Base-by-base conservation (phyloP, 139 green algal genomes). In the Micractinium sp. region DNA sequence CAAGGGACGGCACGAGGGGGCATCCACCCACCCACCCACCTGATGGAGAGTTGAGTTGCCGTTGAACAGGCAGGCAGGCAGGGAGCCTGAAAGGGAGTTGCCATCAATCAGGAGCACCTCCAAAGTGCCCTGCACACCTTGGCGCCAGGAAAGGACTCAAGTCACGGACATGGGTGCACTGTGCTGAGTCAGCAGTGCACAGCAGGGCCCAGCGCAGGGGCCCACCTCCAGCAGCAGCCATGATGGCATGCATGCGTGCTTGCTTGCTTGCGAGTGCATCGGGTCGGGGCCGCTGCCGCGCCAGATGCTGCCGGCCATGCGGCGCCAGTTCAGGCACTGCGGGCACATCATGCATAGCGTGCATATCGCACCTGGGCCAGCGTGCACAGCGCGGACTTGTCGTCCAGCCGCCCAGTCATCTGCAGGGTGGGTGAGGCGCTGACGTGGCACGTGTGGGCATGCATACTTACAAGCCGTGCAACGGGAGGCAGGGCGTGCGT, bases 61-160 rank as follows among this genome's bases (percentile, higher is more conserved):
- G 20, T 81, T 35, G 77, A 82, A 61, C 23, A 82, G 38, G 77
- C 77, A 82, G 77, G 77, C 35, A 3, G 38, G 77, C 38, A 82
- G n/a, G 38, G 23, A 61, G 77, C 77, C 77, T 3, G 39, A 61
- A 20, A 82, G 39, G 38, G 38, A 39, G 14, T 61, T 82, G 77
- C 27, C 41, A n/a, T 56, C 77, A 33, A 82, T 56, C 23, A n/a
- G 38, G 36, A 82, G 38, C 23, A 36, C 27, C 77, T 82, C 77
- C 22, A 82, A 39, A 12, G 29, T 27, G 22, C 77, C 77, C 77
- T 82, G 77, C 77, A n/a, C 47, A 56, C 7, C 47, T 25, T 22
- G 18, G 31, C 1, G 31, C 31, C 14, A 16, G 67, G 27, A n/a
- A n/a, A n/a, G 47, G 47, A 16, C 5, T 56, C 35, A 81, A 29